These are phyloP conservation scores for Podaxis sp. DNA, from an alignment of 768 basidiomycete species.

Conservation along the genomic window DNA sequence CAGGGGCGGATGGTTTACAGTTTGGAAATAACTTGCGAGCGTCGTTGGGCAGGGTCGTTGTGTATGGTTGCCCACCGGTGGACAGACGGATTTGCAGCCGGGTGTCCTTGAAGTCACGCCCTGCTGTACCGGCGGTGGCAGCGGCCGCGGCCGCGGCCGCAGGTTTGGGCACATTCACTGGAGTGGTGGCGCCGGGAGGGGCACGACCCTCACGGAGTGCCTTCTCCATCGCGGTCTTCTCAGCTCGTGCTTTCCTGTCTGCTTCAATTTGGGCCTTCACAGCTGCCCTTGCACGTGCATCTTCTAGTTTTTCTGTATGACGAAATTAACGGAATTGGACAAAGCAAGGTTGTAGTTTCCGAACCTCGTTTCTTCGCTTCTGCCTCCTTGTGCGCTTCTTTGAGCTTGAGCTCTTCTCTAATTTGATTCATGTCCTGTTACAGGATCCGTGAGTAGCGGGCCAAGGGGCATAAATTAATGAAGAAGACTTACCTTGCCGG, in stretches of 20 bases:
- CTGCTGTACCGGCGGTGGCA: constrained; percentile 39
- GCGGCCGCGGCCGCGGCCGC: constrained; percentile 30
- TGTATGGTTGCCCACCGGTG: constrained; percentile 75
- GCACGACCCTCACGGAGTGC: constrained; percentile 77
- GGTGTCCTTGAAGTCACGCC: constrained; percentile 83
- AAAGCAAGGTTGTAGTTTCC: neutral
- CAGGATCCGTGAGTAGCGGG: neutral
- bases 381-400: constrained; percentile 80
- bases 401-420: constrained; percentile 72
- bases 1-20: neutral
- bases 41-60: constrained; percentile 76
- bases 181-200: constrained; percentile 19
- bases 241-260: constrained; percentile 75
- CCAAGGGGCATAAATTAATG: neutral
- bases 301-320: constrained; percentile 78
- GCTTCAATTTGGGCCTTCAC: constrained; percentile 94
- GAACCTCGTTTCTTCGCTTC: constrained; percentile 76
- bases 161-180: constrained; percentile 25
- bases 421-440: constrained; percentile 63
- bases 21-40: constrained; percentile 48
- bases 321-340: neutral
- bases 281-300: constrained; percentile 79
- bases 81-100: constrained; percentile 87
- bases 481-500: constrained; percentile 56
- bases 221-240: constrained; percentile 86